Evolutionary conservation across 1,284 basidiomycete species (phyloP).

Genomic region (Malassezia dermatis): DNA sequence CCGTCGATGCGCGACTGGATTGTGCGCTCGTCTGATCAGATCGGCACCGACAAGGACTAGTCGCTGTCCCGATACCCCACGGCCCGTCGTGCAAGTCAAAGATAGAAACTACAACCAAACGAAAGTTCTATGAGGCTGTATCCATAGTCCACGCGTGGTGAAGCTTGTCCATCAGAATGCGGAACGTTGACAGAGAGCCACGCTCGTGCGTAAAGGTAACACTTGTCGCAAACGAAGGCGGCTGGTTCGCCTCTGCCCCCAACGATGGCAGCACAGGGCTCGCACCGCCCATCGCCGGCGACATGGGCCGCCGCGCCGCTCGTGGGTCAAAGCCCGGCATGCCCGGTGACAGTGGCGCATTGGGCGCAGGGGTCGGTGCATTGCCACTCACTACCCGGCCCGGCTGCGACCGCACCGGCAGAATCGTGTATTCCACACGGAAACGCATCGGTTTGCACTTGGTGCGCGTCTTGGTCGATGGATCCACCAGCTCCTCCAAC

Average conservation of each 20-base stretch:
- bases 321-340: conserved; percentile 16
- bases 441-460: conserved; percentile 39
- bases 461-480: conserved; percentile 22
- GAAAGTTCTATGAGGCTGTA: neutral
- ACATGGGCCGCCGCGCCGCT: conserved; percentile 12
- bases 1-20: conserved; percentile 6
- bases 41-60: neutral
- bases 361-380: neutral
- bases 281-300: conserved; percentile 15
- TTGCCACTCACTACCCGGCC: neutral
- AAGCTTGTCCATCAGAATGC: conserved; percentile 61
- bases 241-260: neutral
- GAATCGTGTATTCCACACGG: conserved; percentile 40
- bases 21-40: conserved; percentile 7
- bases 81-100: neutral
- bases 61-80: neutral
- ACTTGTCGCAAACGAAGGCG: conserved; percentile 50
- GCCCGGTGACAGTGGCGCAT: conserved; percentile 6
- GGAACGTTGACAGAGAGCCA: conserved; percentile 71
- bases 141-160: conserved; percentile 59
- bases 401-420: conserved; percentile 30
- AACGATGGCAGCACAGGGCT: neutral
- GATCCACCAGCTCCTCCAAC: conserved; percentile 29
- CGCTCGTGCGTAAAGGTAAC: conserved; percentile 74
- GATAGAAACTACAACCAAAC: neutral